These are phyloP conservation scores for Paramecium pentaurelia DNA, from an alignment of 73 alveolate species.

Conservation along the genomic window DNA sequence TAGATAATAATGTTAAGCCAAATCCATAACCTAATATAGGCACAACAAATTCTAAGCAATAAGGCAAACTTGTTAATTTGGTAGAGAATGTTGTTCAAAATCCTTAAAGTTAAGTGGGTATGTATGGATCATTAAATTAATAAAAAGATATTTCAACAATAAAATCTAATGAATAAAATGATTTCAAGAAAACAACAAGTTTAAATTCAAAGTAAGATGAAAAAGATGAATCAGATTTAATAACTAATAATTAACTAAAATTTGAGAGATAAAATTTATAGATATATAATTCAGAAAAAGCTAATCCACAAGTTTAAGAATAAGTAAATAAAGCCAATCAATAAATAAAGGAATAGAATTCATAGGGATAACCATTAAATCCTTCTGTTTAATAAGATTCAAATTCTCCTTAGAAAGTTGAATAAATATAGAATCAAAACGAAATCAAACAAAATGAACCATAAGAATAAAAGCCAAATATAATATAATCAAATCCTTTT, in stretches of 20 bases:
- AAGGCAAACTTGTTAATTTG: neutral
- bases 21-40: neutral
- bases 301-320: neutral
- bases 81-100: neutral
- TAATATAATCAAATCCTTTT: neutral
- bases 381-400: neutral
- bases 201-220: neutral
- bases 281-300: neutral
- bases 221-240: neutral
- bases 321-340: neutral
- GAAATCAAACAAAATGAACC: neutral
- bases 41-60: neutral
- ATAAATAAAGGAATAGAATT: neutral
- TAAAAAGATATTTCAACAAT: neutral
- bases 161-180: neutral
- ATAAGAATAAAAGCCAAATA: neutral
- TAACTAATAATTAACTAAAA: neutral
- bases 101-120: neutral
- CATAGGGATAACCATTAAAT: neutral
- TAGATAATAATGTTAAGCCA: neutral
- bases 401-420: neutral
- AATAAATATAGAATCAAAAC: neutral
- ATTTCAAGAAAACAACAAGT: neutral
- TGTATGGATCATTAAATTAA: neutral
- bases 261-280: neutral